A percentile compares a stretch with the other conserved stretches of the same genome.
Evolutionary conservation across 73 alveolate species (phyloP).

Genomic region (Uronychia binucleata): DNA sequence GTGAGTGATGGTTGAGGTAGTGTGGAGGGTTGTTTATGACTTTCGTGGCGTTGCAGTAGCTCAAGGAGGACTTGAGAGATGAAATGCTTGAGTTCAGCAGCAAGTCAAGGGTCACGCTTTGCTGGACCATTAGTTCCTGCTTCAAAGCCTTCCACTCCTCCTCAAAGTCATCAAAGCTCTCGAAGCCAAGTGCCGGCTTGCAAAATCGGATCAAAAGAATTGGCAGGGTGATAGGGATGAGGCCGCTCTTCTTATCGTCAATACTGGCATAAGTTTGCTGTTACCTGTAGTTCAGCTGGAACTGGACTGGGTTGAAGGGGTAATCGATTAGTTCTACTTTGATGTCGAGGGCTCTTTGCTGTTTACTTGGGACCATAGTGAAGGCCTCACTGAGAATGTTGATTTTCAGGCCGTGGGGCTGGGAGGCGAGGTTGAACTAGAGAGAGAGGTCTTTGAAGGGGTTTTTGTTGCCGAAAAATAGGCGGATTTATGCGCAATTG

Average conservation of each 20-base stretch:
- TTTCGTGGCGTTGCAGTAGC: not conserved
- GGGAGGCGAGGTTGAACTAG: not conserved
- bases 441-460: not conserved
- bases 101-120: not conserved
- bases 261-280: not conserved
- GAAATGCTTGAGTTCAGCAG: not conserved
- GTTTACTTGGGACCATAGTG: not conserved
- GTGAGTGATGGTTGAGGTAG: too few relatives aligned
- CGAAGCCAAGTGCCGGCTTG: not conserved
- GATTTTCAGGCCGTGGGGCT: not conserved
- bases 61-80: not conserved
- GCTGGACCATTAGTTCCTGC: not conserved
- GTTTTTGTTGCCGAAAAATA: not conserved
- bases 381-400: not conserved
- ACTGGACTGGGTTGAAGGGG: not conserved
- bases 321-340: not conserved
- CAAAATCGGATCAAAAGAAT: not conserved
- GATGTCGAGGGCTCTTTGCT: not conserved
- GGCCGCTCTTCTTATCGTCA: not conserved
- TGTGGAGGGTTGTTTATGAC: not conserved
- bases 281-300: not conserved
- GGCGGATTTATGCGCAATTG: not conserved
- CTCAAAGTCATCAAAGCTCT: not conserved
- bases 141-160: not conserved
- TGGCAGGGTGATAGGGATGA: not conserved